Conservation (phyloP, 1,284 basidiomycete species). For the Rhodotorula sp. region DNA sequence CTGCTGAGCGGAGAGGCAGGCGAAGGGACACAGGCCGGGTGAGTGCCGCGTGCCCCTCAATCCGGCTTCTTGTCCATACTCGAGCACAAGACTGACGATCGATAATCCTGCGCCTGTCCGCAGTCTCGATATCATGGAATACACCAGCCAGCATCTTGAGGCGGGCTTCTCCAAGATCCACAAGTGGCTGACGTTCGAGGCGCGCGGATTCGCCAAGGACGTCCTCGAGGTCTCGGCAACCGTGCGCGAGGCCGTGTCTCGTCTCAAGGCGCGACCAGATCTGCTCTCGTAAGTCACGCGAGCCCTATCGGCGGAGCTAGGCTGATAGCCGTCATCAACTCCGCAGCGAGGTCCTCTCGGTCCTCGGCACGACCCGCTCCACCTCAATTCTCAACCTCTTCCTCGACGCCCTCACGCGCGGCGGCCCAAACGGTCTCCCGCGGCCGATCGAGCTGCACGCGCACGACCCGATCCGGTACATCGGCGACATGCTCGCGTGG, state of each 20-base stretch:
- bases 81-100: neutral
- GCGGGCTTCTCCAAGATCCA: conserved; percentile 85
- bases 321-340: neutral
- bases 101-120: neutral
- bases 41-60: conserved; percentile 38
- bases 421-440: conserved; percentile 81
- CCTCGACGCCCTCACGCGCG: conserved; percentile 74
- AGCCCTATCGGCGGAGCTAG: too few relatives aligned
- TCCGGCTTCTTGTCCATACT: neutral
- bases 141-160: conserved; percentile 78
- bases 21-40: conserved; percentile 78
- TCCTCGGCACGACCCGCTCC: conserved; percentile 79
- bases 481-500: conserved; percentile 99
- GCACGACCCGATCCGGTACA: conserved; percentile 92
- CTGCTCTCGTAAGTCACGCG: conserved; percentile 63
- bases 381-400: conserved; percentile 76
- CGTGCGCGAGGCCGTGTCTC: conserved; percentile 71
- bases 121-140: conserved; percentile 83
- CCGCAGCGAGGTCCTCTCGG: conserved; percentile 70
- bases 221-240: conserved; percentile 69
- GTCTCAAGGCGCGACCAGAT: conserved; percentile 73
- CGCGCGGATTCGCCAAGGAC: conserved; percentile 75
- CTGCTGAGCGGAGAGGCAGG: conserved; percentile 81
- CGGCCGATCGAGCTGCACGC: conserved; percentile 96
- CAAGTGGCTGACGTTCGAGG: conserved; percentile 82